Evolutionary conservation across 78 protist species (phyloP).

Genomic region (Dictyostelium capitatum): DNA sequence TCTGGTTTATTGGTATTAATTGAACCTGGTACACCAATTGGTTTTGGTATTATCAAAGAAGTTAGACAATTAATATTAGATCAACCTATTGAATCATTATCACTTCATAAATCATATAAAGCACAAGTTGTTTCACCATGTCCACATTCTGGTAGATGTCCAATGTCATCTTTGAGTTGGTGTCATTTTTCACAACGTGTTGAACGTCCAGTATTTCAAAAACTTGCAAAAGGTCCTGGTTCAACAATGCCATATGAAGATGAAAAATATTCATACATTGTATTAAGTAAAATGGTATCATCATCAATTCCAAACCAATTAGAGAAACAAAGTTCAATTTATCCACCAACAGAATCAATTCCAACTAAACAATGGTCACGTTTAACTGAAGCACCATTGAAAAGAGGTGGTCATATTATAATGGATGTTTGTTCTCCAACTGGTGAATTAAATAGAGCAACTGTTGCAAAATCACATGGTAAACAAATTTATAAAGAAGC

Average conservation of each 20-base stretch:
- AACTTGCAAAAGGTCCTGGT: conserved; percentile 74
- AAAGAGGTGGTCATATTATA: conserved; percentile 76
- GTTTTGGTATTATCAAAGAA: conserved; percentile 67
- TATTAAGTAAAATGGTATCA: conserved; percentile 30
- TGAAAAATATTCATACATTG: conserved; percentile 83
- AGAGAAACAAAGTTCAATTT: conserved; percentile 24
- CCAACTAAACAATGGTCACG: conserved; percentile 63
- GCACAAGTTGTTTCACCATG: conserved; percentile 81
- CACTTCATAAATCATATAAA: not conserved
- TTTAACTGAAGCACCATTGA: conserved; percentile 76
- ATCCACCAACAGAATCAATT: conserved; percentile 3
- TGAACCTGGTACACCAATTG: conserved; percentile 89
- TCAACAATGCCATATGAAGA: conserved; percentile 80
- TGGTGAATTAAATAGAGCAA: conserved; percentile 68
- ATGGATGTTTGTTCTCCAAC: conserved; percentile 81
- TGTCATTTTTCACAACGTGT: conserved; percentile 87
- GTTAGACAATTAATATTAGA: conserved; percentile 54
- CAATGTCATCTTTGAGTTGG: conserved; percentile 77
- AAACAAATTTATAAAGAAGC: conserved; percentile 59
- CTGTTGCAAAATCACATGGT: conserved; percentile 77
- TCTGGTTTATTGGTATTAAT: conserved; percentile 72
- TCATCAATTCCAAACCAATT: conserved; percentile 68
- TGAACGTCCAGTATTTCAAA: conserved; percentile 65
- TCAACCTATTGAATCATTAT: not conserved
- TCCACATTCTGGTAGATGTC: conserved; percentile 81